Base-by-base conservation (phyloP, 768 basidiomycete species). In the Boletus bicolor region DNA sequence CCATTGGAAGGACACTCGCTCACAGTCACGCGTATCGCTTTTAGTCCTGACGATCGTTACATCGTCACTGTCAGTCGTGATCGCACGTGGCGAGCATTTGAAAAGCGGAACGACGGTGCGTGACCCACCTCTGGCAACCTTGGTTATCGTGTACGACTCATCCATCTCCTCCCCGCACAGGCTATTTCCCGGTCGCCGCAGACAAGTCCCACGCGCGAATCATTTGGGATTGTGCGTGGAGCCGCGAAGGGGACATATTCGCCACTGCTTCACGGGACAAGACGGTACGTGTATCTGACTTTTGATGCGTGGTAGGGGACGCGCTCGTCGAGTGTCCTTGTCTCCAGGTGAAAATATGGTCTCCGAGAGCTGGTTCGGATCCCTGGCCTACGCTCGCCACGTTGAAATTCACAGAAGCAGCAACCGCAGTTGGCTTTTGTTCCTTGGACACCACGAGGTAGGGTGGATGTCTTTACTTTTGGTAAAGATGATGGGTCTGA, bases 191-290 rank as follows among this genome's bases (percentile, higher is more conserved):
- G 3, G 64, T 86, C 21, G 82, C 83, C 5, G 79, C 82, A 15
- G 84, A 93, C 54, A 96, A 91, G 72, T 85, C 91, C 0, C 97
- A 98, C 71, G 81, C 82, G 1, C 82, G 97, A 38, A 97, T 99
- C 64, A 89, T 99, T 36, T 95, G 97, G 93, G 97, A 98, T 68
- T 91, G 90, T 64, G 83, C 85, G 14, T 99, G 95, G 93, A 79
- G 89, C 1, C 65, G 73, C 1, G 86, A 91, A 61, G 84, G 85
- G 7, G 81, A 85, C 61, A 65, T 87, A 15, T 99, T 99, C 65
- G 94, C 86, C 11, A 98, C 97, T 3, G 95, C 91, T 1, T 94
- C 95, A 3, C 82, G 97, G 42, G 97, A 99, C 72, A 98, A 96
- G 75, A 92, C 91, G 14, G 95, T 92, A 61, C 53, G 81, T 60